phyloP scores from a whole-genome alignment of 306 rosid species.

The Carpinus viminea region DNA sequence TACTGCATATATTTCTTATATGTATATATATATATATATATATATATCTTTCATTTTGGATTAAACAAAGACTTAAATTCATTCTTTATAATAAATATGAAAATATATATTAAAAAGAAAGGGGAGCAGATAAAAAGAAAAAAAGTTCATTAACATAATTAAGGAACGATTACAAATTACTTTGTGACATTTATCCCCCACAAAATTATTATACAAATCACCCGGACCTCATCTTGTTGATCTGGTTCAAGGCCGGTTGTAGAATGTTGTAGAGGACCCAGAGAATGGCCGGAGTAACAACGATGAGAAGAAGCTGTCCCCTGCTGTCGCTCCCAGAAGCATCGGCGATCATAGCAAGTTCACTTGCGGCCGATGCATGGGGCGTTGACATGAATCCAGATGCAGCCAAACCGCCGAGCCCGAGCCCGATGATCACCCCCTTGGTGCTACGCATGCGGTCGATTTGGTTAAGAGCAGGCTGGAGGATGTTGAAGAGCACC shows the following conservation, averaged over 20 bases:
- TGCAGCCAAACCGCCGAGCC: conserved; percentile 65
- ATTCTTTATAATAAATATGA: no score
- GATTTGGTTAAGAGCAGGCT: conserved; percentile 84
- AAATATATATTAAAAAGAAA: no score
- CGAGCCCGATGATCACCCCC: conserved; percentile 60
- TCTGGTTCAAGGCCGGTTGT: conserved; percentile 92
- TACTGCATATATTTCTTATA: no score
- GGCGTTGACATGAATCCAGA: conserved; percentile 47
- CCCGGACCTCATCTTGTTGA: conserved; percentile 81
- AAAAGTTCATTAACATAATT: conserved; percentile 2
- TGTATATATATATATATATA: no score
- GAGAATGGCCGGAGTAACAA: conserved; percentile 71
- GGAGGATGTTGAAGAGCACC: conserved; percentile 90
- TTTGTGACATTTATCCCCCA: conserved; percentile 3
- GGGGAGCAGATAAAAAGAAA: background rate
- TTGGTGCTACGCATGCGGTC: conserved; percentile 63
- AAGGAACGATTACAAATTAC: conserved; percentile 30
- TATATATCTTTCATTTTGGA: no score
- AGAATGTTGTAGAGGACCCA: conserved; percentile 90
- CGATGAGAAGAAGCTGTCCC: conserved; percentile 76
- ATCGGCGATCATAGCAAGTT: conserved; percentile 55
- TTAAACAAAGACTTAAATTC: no score
- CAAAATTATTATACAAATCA: conserved; percentile 30
- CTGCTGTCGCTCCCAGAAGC: conserved; percentile 57
- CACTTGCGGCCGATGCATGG: conserved; percentile 54